These are phyloP conservation scores for Wickerhamiella lipophila DNA, from an alignment of 805 yeast species.

Conservation along the genomic window DNA sequence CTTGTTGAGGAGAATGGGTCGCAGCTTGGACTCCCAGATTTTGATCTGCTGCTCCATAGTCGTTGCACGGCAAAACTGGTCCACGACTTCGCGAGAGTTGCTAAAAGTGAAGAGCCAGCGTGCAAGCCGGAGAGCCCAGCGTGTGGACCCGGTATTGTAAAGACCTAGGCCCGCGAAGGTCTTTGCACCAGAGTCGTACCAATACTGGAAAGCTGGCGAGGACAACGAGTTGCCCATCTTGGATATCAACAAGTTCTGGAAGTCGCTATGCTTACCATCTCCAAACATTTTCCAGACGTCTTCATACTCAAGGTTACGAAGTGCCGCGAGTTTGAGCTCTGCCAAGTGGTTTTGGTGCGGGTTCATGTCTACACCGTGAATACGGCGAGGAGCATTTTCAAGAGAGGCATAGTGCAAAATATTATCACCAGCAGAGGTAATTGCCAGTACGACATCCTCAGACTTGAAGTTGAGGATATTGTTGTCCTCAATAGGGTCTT, in stretches of 20 bases:
- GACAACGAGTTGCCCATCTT: slow-evolving; percentile 60
- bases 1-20: slow-evolving; percentile 62
- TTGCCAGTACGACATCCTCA: slow-evolving; percentile 64
- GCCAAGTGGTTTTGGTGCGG: slow-evolving; percentile 72
- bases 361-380: slow-evolving; percentile 76
- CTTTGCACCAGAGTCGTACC: slow-evolving; percentile 51
- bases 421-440: slow-evolving; percentile 81
- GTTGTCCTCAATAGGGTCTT: slow-evolving; percentile 73
- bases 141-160: slow-evolving; percentile 64
- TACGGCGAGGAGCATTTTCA: slow-evolving; percentile 58
- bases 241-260: slow-evolving; percentile 38
- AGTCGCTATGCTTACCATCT: slow-evolving; percentile 48
- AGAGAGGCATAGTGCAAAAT: slow-evolving; percentile 59
- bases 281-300: slow-evolving; percentile 71
- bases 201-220: slow-evolving; percentile 68
- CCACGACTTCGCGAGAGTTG: slow-evolving; percentile 34
- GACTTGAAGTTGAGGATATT: slow-evolving; percentile 47
- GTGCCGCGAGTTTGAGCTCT: slow-evolving; percentile 64
- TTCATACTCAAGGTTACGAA: slow-evolving; percentile 42
- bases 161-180: slow-evolving; percentile 49
- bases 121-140: slow-evolving; percentile 73
- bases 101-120: slow-evolving; percentile 44
- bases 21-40: slow-evolving; percentile 50
- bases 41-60: slow-evolving; percentile 49
- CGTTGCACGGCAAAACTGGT: slow-evolving; percentile 42